Evolutionary conservation across 495 filamentous ascomycete genomes (phyloP).

Genomic region (Neurospora sp.): DNA sequence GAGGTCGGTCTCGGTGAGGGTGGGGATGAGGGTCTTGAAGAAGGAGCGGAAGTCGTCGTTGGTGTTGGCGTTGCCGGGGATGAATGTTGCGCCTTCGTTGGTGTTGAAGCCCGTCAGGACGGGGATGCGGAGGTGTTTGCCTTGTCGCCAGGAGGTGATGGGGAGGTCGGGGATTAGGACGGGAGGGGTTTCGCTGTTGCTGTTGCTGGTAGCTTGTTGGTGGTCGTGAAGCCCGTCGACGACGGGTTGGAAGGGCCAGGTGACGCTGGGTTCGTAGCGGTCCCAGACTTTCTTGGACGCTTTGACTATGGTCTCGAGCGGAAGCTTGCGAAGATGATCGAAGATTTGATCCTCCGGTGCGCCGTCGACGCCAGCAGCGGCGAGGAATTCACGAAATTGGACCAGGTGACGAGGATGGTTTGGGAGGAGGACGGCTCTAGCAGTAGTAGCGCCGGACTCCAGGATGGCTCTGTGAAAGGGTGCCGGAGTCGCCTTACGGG

Average conservation of each 20-base stretch:
- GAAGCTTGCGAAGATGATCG: conserved; percentile 38
- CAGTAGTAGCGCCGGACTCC: conserved; percentile 52
- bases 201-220: conserved; percentile 12
- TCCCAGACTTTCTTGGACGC: conserved; percentile 45
- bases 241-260: conserved; percentile 61
- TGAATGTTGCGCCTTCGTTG: conserved; percentile 54
- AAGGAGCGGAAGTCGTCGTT: conserved; percentile 43
- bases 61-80: conserved; percentile 35
- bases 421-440: conserved; percentile 48
- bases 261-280: conserved; percentile 42
- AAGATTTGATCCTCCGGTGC: conserved; percentile 38
- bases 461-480: conserved; percentile 55
- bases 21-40: conserved; percentile 45
- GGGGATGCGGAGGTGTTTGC: conserved; percentile 45
- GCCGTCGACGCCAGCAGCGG: conserved; percentile 29
- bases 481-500: conserved; percentile 15
- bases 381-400: conserved; percentile 51
- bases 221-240: conserved; percentile 42
- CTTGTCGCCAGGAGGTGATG: conserved; percentile 42
- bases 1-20: conserved; percentile 34
- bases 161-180: conserved; percentile 47
- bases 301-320: conserved; percentile 31
- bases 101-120: conserved; percentile 56
- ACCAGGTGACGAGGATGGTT: conserved; percentile 46
- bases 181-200: conserved; percentile 1